phyloP scores from a whole-genome alignment of 345 rosid species.

The Citrus maxima region DNA sequence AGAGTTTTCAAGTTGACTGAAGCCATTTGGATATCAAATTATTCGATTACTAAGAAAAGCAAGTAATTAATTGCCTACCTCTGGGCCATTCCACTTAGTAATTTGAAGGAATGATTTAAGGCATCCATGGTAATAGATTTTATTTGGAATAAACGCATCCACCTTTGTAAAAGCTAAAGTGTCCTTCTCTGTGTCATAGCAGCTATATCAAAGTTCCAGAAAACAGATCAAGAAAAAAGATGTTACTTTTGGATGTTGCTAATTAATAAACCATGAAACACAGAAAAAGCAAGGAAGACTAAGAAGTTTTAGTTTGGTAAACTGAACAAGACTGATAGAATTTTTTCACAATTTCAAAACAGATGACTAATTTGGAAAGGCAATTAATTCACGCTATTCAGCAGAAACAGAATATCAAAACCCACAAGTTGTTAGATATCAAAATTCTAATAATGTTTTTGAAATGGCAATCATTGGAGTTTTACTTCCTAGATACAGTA shows the following conservation, averaged over 20 bases:
- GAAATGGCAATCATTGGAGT: not conserved
- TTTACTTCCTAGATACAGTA: not conserved
- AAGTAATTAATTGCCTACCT: constrained; percentile 48
- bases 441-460: not conserved
- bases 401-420: not conserved
- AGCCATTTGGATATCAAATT: constrained; percentile 5
- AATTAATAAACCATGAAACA: not conserved
- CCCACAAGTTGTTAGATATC: not conserved
- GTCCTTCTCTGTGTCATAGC: constrained; percentile 87
- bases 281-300: not conserved
- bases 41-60: constrained; percentile 4
- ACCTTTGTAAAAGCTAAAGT: constrained; percentile 82
- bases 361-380: not conserved
- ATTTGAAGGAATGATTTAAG: constrained; percentile 86
- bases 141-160: constrained; percentile 68
- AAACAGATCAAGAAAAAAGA: constrained; percentile 11
- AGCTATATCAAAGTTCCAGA: constrained; percentile 42
- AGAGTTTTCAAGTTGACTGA: not conserved
- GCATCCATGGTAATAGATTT: constrained; percentile 87
- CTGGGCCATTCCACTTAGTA: constrained; percentile 96
- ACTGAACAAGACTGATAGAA: not conserved
- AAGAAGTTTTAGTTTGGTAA: not conserved
- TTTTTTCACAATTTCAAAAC: not conserved
- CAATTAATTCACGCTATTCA: not conserved
- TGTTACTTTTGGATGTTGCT: not conserved